These are phyloP conservation scores for Pseudonitzschia multistriata DNA, from an alignment of 108 stramenopile genomes.

Conservation along the genomic window DNA sequence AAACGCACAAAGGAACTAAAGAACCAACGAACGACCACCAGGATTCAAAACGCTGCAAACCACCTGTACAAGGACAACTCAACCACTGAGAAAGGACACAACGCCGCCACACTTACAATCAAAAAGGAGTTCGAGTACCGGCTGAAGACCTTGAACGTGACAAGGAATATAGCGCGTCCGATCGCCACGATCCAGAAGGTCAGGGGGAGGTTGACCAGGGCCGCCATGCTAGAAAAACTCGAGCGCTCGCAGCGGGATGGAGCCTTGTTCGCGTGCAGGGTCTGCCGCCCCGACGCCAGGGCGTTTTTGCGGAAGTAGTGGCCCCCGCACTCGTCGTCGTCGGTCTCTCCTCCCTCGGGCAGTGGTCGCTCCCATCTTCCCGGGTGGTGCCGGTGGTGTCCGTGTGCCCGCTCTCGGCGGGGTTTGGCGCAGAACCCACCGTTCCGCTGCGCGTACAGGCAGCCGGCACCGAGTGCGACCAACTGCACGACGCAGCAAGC, in stretches of 20 bases:
- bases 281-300: too few species aligned
- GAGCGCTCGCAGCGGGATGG: neutral
- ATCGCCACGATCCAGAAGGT: constrained; percentile 7
- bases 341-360: neutral
- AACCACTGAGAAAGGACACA: neutral
- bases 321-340: neutral
- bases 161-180: constrained; percentile 6
- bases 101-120: neutral
- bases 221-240: constrained; percentile 1
- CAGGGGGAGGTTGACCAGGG: neutral
- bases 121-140: constrained; percentile 5
- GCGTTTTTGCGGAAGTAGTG: neutral
- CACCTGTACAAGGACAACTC: too few species aligned
- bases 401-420: neutral
- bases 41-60: too few species aligned
- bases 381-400: neutral
- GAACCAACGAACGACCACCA: too few species aligned
- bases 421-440: neutral
- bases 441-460: neutral
- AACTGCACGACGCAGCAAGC: constrained; percentile 2
- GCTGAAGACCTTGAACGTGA: constrained; percentile 8
- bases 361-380: neutral
- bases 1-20: too few species aligned
- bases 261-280: neutral
- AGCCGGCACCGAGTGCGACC: neutral